These are phyloP conservation scores for Danielia oregonensis DNA, from an alignment of 805 yeast genomes.

Conservation along the genomic window DNA sequence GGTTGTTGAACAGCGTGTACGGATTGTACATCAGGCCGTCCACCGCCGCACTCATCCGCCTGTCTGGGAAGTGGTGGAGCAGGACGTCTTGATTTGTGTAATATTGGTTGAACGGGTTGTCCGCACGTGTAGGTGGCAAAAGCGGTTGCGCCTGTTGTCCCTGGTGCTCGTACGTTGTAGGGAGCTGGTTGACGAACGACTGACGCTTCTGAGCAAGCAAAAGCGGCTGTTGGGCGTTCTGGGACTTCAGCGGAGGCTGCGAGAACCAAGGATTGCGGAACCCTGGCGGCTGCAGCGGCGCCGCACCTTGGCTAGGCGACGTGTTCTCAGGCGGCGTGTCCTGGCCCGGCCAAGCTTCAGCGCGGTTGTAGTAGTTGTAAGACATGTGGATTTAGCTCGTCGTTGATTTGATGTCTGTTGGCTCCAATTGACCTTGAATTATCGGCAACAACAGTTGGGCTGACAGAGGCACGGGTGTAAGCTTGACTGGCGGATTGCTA, in stretches of 20 bases:
- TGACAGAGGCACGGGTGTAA: too few species aligned
- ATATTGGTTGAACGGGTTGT: conserved; percentile 43
- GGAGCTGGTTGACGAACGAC: conserved; percentile 44
- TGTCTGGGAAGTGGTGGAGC: conserved; percentile 22
- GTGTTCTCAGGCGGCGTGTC: conserved; percentile 5
- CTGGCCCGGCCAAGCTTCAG: conserved; percentile 28
- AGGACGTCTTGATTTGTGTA: conserved; percentile 36
- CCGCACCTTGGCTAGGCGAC: conserved; percentile 3
- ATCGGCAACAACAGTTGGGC: too few species aligned
- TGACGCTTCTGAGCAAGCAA: conserved; percentile 24
- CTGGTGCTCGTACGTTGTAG: conserved; percentile 47
- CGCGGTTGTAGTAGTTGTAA: conserved; percentile 27
- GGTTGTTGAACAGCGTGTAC: conserved; percentile 12
- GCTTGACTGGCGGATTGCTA: too few species aligned
- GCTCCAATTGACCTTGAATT: too few species aligned
- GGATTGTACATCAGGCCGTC: conserved; percentile 23
- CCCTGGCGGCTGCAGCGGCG: conserved; percentile 19
- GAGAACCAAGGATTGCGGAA: conserved; percentile 45
- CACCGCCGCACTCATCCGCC: conserved; percentile 39
- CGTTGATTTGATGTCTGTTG: too few species aligned
- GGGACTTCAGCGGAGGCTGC: conserved; percentile 16
- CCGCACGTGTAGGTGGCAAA: conserved; percentile 43
- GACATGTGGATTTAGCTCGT: too few species aligned
- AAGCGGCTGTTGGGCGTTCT: conserved; percentile 8
- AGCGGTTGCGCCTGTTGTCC: conserved; percentile 19